Evolutionary conservation across 2,329 filamentous ascomycete genomes (phyloP), one percentile per base, ranked within the genome.

Genomic region (Pyrenophora graminea): DNA sequence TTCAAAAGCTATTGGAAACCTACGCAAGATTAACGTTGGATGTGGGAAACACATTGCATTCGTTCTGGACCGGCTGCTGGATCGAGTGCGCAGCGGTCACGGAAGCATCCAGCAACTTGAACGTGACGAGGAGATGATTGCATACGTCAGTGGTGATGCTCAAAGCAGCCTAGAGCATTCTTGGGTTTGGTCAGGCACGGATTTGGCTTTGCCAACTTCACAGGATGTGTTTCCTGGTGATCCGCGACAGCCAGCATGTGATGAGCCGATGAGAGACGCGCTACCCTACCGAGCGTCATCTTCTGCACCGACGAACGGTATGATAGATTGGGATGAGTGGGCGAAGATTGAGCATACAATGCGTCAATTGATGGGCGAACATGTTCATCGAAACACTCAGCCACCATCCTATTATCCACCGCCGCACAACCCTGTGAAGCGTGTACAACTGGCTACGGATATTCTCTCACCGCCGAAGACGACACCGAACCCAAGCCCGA

Each of bases 31-130:
- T 31, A 91, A 92, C 48, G 76, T 83, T 0, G 85, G 89, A 2
- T 96, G 91, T 65, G 92, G 92, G 1, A 85, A 90, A 10, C 89
- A 92, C 64, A 75, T 96, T 2, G 80, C 84, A 0, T 96, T 96
- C 71, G 97, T 97, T 69, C 74, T 93, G 5, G 84, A 85, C 3
- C 78, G 80, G 5, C 73, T 97, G 3, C 76, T 85, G 1, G 82
- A 84, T 30, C 82, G 82, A 32, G 62, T 80, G 15, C 79, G 78
- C 9, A 76, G 71, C 19, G 74, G 75, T 13, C 71, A 73, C 1
- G 59, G 69, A 0, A 65, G 63, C 2, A 71, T 71, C 25, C 66
- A 73, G 30, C 68, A 72, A 38, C 66, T 83, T 2, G 82, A 85
- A 39, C 79, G 80, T 3, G 92, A 99, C 64, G 92, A 97, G 68